Base-by-base conservation (phyloP, 345 rosid species). In the Acer yangbiense region DNA sequence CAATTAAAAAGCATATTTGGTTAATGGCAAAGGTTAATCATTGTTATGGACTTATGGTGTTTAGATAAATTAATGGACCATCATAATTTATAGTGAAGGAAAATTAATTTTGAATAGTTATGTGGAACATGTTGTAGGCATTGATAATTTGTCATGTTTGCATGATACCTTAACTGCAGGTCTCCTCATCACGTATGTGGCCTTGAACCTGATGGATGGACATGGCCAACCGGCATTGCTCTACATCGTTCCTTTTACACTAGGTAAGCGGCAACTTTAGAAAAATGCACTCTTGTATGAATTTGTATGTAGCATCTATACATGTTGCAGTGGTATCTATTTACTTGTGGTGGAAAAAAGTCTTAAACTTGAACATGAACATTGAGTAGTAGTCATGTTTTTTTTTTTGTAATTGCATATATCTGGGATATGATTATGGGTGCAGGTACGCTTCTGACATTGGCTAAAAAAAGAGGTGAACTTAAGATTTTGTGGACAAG, bases 161-260 rank as follows among this genome's bases (percentile, higher is more conserved):
- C 10, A 50, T 63, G 14, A 54, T 52, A 12, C 20, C 58, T 41
- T 74, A 12, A 64, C 72, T 27, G 72, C 88, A 91, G 99, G 99
- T 84, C 98, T 96, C 71, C 94, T 96, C 60, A 75, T 92, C 75
- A 96, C 99, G 14, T 96, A 96, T 64, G 86, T 96, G 72, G 99
- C 99, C 20, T 78, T 96, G 83, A 94, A 94, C 87, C 79, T 94
- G 90, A 93, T 94, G 99, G 99, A 96, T 46, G 98, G 98, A 74
- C 99, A 91, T 77, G 99, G 99, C 55, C 99, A 94, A 73, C 99
- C 99, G 10, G 99, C 99, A 39, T 77, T 96, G 84, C 98, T 96
- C 68, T 94, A 96, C 84, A 94, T 96, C 2, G 99, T 96, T 70
- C 98, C 99, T 3, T 96, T 96, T 85, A 92, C 93, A 21, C 95